phyloP scores from a whole-genome alignment of 495 filamentous ascomycete genomes.

The Aspergillus homomorphus region DNA sequence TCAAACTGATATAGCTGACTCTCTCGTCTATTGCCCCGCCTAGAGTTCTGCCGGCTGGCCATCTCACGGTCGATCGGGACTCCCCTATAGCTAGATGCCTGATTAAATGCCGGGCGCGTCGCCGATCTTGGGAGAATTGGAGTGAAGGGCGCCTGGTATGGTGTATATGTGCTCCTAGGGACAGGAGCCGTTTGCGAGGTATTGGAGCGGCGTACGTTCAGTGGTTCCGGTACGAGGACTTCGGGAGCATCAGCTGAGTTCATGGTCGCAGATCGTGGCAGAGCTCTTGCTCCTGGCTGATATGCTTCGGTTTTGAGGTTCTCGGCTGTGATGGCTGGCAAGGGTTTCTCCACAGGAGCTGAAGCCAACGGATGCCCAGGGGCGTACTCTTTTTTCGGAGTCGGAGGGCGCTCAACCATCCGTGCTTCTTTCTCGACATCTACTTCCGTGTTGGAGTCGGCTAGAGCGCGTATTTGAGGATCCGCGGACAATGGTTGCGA shows the following conservation, averaged over 20 bases:
- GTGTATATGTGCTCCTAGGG: neutral
- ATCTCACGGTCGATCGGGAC: conserved; percentile 10
- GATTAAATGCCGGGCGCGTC: conserved; percentile 28
- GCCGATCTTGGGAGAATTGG: conserved; percentile 18
- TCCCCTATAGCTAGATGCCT: conserved; percentile 13
- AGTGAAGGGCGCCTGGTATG: conserved; percentile 1
- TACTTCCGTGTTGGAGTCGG: conserved; percentile 27
- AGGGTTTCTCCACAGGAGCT: conserved; percentile 4
- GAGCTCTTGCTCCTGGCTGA: neutral
- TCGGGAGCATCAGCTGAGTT: conserved; percentile 43
- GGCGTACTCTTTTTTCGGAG: neutral
- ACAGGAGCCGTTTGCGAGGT: conserved; percentile 30
- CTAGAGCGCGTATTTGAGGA: conserved; percentile 43
- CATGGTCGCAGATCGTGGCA: conserved; percentile 34
- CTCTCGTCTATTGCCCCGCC: conserved; percentile 13
- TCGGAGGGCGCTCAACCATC: neutral
- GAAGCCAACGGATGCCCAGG: conserved; percentile 2
- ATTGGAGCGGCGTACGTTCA: conserved; percentile 31
- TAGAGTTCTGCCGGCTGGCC: conserved; percentile 12
- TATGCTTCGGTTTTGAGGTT: conserved; percentile 1
- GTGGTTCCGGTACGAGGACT: conserved; percentile 28
- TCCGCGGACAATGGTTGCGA: conserved; percentile 37
- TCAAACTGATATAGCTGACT: conserved; percentile 32
- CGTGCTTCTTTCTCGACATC: conserved; percentile 34
- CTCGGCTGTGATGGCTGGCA: conserved; percentile 1